These are phyloP conservation scores for Crithidia thermophila DNA, from an alignment of 208 protist genomes.

Conservation along the genomic window DNA sequence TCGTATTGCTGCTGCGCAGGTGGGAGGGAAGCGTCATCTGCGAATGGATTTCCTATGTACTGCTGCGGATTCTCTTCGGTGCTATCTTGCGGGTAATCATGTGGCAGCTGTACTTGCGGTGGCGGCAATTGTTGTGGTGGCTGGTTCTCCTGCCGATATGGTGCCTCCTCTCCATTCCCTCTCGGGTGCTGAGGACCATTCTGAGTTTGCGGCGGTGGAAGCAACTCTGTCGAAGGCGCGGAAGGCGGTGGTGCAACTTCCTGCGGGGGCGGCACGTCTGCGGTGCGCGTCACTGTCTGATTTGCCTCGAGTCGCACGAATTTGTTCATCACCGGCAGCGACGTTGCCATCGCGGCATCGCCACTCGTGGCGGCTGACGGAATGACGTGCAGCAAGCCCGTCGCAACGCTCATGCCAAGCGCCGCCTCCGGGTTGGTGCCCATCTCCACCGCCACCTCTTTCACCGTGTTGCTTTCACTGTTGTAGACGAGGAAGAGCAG, in stretches of 20 bases:
- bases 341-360: background rate
- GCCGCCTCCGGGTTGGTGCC: constrained; percentile 43
- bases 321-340: constrained; percentile 35
- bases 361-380: constrained; percentile 22
- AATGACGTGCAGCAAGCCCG: constrained; percentile 73
- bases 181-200: too few relatives aligned
- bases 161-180: too few relatives aligned
- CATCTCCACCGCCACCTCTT: constrained; percentile 78
- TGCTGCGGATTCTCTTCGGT: too few relatives aligned
- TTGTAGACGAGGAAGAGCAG: constrained; percentile 82
- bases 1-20: too few relatives aligned
- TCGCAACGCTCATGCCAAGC: constrained; percentile 72
- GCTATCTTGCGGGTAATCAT: too few relatives aligned
- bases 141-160: too few relatives aligned
- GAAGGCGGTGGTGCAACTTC: background rate
- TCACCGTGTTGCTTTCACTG: constrained; percentile 60
- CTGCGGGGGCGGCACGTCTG: background rate
- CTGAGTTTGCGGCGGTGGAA: background rate
- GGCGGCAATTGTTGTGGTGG: too few relatives aligned
- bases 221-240: background rate
- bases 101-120: too few relatives aligned
- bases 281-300: background rate
- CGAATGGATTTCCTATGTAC: too few relatives aligned
- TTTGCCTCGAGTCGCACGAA: constrained; percentile 7
- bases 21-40: too few relatives aligned